Percentiles rank a stretch among this genome's conserved stretches.
phyloP scores from a whole-genome alignment of 1,284 basidiomycete genomes.

The Vanrija pseudolonga region DNA sequence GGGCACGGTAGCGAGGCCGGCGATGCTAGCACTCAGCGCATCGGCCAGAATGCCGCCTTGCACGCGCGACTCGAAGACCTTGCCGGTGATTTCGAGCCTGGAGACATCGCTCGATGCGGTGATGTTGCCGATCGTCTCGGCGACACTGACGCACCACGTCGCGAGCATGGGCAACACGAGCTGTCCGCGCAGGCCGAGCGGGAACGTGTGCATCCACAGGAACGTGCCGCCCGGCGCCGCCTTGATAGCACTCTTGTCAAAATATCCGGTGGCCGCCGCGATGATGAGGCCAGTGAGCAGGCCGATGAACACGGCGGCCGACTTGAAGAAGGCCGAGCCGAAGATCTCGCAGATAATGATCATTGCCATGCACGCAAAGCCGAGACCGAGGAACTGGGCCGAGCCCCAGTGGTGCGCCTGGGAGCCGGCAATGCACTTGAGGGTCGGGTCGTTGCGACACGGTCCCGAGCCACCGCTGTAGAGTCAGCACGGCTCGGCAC shows the following conservation, averaged over 20 bases:
- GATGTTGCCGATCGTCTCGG: slow-evolving; percentile 34
- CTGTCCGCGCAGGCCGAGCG: slow-evolving; percentile 25
- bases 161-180: slow-evolving; percentile 34
- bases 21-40: slow-evolving; percentile 27
- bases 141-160: slow-evolving; percentile 30
- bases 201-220: slow-evolving; percentile 32
- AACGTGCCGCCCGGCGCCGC: slow-evolving; percentile 27
- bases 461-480: slow-evolving; percentile 22
- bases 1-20: slow-evolving; percentile 30
- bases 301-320: slow-evolving; percentile 34
- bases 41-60: slow-evolving; percentile 38
- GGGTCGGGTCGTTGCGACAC: slow-evolving; percentile 25
- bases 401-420: slow-evolving; percentile 26
- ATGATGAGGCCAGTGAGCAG: slow-evolving; percentile 31
- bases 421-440: slow-evolving; percentile 21
- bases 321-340: slow-evolving; percentile 37
- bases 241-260: slow-evolving; percentile 21
- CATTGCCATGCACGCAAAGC: slow-evolving; percentile 27
- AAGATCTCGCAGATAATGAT: slow-evolving; percentile 28
- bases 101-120: slow-evolving; percentile 30
- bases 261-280: slow-evolving; percentile 32
- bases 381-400: slow-evolving; percentile 27
- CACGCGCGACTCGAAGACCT: slow-evolving; percentile 26
- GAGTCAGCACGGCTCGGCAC: not conserved
- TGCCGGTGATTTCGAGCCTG: slow-evolving; percentile 20